phyloP scores from a whole-genome alignment of 1,284 basidiomycete species.

The Neonothopanus nambi region DNA sequence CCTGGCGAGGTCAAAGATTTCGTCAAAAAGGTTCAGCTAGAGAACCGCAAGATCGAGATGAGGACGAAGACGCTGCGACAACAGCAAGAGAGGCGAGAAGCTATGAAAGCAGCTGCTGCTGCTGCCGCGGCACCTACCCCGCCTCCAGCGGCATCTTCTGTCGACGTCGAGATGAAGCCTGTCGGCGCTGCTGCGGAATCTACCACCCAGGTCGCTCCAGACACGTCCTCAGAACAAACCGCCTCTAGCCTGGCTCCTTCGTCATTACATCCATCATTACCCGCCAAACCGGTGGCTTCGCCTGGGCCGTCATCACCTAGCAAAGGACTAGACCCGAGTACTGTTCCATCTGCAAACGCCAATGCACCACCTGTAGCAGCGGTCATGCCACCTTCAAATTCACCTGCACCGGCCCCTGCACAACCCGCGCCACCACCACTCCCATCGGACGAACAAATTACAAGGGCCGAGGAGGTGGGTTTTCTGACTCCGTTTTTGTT shows the following conservation, averaged over 20 bases:
- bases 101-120: slow-evolving; percentile 35
- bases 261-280: slow-evolving; percentile 66
- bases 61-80: slow-evolving; percentile 53
- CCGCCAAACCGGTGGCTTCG: slow-evolving; percentile 49
- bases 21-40: slow-evolving; percentile 64
- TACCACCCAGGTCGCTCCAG: slow-evolving; percentile 1
- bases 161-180: slow-evolving; percentile 20
- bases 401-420: slow-evolving; percentile 21
- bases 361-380: too few relatives aligned
- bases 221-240: too few relatives aligned
- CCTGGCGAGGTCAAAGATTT: slow-evolving; percentile 73
- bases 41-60: slow-evolving; percentile 63
- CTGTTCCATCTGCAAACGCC: slow-evolving; percentile 9
- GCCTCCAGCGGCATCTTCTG: slow-evolving; percentile 16
- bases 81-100: slow-evolving; percentile 27
- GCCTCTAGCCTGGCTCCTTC: slow-evolving; percentile 24
- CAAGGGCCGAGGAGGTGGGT: slow-evolving; percentile 62
- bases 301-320: slow-evolving; percentile 26
- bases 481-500: slow-evolving; percentile 3
- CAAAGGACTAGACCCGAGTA: slow-evolving; percentile 18
- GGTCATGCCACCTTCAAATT: slow-evolving; percentile 16
- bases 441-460: slow-evolving; percentile 51
- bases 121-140: slow-evolving; percentile 29
- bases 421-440: slow-evolving; percentile 27
- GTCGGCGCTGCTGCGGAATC: slow-evolving; percentile 25